These are phyloP conservation scores for Fraxinus albicans DNA, from an alignment of 305 asterid genomes.

Conservation along the genomic window DNA sequence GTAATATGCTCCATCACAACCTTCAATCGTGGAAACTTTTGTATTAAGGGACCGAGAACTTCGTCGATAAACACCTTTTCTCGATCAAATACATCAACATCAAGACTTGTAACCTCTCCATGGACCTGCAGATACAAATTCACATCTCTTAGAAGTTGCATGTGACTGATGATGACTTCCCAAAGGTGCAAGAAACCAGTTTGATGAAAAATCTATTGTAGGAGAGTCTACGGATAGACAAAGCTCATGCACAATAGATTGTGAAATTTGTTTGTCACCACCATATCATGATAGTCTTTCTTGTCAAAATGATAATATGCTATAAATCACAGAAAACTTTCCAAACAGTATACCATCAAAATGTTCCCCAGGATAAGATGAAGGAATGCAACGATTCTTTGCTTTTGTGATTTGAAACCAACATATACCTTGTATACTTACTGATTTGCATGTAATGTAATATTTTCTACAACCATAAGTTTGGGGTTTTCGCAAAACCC, in stretches of 20 bases:
- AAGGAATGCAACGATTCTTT: neutral
- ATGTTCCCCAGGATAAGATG: neutral
- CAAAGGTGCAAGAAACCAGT: neutral
- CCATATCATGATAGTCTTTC: neutral
- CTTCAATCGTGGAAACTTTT: slow-evolving; percentile 68
- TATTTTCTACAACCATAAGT: neutral
- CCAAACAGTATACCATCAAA: neutral
- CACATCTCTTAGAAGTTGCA: neutral
- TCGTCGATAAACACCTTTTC: slow-evolving; percentile 85
- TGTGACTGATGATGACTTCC: neutral
- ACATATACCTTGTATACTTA: neutral
- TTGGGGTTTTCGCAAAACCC: neutral
- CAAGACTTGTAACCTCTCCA: slow-evolving; percentile 84
- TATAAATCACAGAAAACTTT: neutral
- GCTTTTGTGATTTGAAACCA: neutral
- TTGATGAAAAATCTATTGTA: neutral
- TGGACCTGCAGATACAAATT: slow-evolving; percentile 59
- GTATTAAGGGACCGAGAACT: slow-evolving; percentile 62
- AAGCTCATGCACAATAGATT: neutral
- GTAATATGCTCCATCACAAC: slow-evolving; percentile 97
- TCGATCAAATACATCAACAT: slow-evolving; percentile 84
- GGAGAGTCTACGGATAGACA: neutral
- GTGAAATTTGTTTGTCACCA: neutral
- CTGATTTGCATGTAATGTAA: neutral
- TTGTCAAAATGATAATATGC: neutral